Conservation (phyloP, 129 eudicot species). For the Tagetes patula region DNA sequence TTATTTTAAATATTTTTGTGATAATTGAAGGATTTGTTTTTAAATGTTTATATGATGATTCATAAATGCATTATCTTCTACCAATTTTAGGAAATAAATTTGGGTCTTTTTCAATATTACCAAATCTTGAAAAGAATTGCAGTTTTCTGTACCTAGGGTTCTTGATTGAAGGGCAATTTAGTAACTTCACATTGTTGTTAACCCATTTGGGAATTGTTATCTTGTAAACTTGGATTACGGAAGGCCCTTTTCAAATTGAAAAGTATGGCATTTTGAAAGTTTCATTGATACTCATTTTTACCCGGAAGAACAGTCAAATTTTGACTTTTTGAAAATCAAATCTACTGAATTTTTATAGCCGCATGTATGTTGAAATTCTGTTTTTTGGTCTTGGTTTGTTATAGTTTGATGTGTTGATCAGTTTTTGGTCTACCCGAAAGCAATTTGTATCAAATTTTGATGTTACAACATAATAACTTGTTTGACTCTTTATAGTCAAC, state of each 20-base stretch:
- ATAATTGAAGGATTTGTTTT: constrained; percentile 6
- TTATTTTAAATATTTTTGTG: not conserved
- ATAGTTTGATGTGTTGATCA: not conserved
- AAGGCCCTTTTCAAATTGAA: not conserved
- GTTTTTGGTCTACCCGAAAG: not conserved
- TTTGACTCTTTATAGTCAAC: constrained; percentile 20
- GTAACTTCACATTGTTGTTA: not conserved
- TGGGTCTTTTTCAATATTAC: constrained; percentile 18
- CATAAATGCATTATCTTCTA: constrained; percentile 1
- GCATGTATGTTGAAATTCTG: not conserved
- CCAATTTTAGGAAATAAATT: constrained; percentile 9
- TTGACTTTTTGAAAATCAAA: constrained; percentile 1
- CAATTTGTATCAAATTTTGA: constrained; percentile 11
- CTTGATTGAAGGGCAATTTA: constrained; percentile 22
- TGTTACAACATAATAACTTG: constrained; percentile 21
- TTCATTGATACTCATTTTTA: not conserved
- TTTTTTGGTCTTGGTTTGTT: not conserved
- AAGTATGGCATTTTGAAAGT: not conserved
- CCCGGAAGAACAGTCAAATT: not conserved
- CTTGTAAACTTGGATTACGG: not conserved
- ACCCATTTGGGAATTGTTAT: not conserved
- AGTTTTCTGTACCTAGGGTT: constrained; percentile 21
- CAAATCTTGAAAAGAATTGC: constrained; percentile 16
- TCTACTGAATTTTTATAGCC: not conserved
- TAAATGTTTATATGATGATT: not conserved